Percentiles rank a stretch among this genome's conserved stretches.
These are phyloP conservation scores for Phaffia rhodozyma DNA, from an alignment of 1,284 basidiomycete genomes.

Conservation along the genomic window DNA sequence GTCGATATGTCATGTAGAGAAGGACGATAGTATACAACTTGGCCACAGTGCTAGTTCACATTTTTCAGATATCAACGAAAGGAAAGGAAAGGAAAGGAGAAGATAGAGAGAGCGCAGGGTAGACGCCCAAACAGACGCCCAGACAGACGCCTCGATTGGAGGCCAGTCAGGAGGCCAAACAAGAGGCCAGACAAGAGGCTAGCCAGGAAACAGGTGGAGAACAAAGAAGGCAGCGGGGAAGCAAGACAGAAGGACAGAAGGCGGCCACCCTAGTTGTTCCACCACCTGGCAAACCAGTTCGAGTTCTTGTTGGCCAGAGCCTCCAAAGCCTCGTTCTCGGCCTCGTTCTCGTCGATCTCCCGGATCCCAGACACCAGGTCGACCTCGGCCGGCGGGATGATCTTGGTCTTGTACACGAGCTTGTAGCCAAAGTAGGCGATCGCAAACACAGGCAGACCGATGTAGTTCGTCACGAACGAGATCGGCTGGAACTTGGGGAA, in stretches of 20 bases:
- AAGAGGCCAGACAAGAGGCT: too few species aligned
- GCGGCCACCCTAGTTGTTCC: too few species aligned
- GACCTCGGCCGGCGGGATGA: constrained; percentile 45
- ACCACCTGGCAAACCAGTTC: constrained; percentile 11
- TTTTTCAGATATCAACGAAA: too few species aligned
- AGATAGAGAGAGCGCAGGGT: too few species aligned
- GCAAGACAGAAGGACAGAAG: too few species aligned
- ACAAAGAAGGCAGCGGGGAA: too few species aligned
- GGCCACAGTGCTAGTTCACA: not conserved
- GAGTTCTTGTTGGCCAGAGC: constrained; percentile 12
- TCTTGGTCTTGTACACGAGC: constrained; percentile 42
- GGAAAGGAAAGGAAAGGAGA: too few species aligned
- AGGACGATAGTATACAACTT: too few species aligned
- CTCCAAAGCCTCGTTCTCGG: constrained; percentile 26
- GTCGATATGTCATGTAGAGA: too few species aligned
- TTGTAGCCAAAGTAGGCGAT: constrained; percentile 51
- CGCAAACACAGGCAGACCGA: constrained; percentile 41
- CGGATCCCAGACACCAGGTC: constrained; percentile 52
- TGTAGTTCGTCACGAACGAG: constrained; percentile 29
- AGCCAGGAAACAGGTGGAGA: not conserved
- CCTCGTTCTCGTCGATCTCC: constrained; percentile 55
- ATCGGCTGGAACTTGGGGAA: constrained; percentile 44
- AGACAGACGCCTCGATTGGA: too few species aligned
- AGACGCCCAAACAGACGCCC: too few species aligned
- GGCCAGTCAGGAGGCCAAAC: too few species aligned